These are phyloP conservation scores for Periglandula ipomoeae DNA, from an alignment of 2,329 filamentous ascomycete genomes.

Conservation along the genomic window DNA sequence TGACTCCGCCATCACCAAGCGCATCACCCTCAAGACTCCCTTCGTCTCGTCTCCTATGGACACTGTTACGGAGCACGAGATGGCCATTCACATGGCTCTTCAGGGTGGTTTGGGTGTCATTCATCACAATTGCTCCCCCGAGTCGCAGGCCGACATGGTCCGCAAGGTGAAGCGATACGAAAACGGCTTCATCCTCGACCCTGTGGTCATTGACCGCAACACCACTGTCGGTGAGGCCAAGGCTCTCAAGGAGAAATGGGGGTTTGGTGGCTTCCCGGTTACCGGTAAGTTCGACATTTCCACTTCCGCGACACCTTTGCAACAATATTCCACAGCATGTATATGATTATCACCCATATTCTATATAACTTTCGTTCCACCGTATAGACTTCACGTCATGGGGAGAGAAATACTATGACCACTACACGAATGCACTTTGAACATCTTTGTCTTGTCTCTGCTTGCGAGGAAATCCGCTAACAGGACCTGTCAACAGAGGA, in stretches of 20 bases:
- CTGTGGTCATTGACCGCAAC: slow-evolving; percentile 77
- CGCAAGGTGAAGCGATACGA: slow-evolving; percentile 98
- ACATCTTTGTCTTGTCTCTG: background rate
- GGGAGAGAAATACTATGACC: slow-evolving; percentile 48
- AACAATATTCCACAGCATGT: slow-evolving; percentile 20
- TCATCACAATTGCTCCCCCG: slow-evolving; percentile 98
- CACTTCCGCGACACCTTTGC: background rate
- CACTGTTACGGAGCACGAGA: slow-evolving; percentile 97
- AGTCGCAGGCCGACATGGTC: slow-evolving; percentile 97
- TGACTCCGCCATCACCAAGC: slow-evolving; percentile 89
- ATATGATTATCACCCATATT: slow-evolving; percentile 69
- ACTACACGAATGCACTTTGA: slow-evolving; percentile 12
- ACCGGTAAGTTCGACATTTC: slow-evolving; percentile 66
- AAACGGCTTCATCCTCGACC: slow-evolving; percentile 97
- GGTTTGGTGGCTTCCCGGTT: slow-evolving; percentile 95
- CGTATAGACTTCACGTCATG: slow-evolving; percentile 81
- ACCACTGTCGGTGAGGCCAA: slow-evolving; percentile 89
- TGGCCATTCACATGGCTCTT: slow-evolving; percentile 95
- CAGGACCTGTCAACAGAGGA: slow-evolving; percentile 51
- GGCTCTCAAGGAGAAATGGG: slow-evolving; percentile 93
- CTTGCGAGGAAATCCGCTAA: slow-evolving; percentile 1
- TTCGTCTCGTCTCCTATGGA: slow-evolving; percentile 99
- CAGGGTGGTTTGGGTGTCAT: slow-evolving; percentile 88
- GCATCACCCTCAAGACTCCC: slow-evolving; percentile 90
- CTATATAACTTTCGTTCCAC: slow-evolving; percentile 99